Evolutionary conservation across 495 filamentous ascomycete genomes (phyloP).

Genomic region (Podospora pseudopauciseta): DNA sequence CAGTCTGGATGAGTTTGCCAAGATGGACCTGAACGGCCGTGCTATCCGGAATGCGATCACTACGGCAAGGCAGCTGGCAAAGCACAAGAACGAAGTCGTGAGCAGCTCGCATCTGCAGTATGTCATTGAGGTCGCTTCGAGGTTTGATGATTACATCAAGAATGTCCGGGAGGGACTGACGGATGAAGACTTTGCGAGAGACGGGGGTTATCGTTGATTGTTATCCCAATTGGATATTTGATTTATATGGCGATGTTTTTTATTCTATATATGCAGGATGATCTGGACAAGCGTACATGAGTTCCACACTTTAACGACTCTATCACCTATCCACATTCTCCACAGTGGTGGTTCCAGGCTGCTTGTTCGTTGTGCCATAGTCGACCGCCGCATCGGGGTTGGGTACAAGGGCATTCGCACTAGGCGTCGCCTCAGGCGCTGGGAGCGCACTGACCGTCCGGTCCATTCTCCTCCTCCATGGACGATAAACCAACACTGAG

Average conservation of each 20-base stretch:
- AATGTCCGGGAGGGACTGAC: not conserved
- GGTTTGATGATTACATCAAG: not conserved
- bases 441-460: conserved; percentile 7
- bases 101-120: conserved; percentile 12
- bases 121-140: not conserved
- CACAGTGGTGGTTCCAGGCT: not conserved
- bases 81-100: conserved; percentile 12
- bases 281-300: too few relatives aligned
- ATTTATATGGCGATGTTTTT: too few relatives aligned
- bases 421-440: not conserved
- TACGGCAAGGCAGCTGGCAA: conserved; percentile 16
- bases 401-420: not conserved
- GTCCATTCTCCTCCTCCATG: conserved; percentile 61
- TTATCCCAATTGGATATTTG: too few relatives aligned
- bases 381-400: not conserved
- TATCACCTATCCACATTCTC: not conserved
- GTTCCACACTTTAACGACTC: not conserved
- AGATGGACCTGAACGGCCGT: conserved; percentile 20
- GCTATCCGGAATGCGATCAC: conserved; percentile 25
- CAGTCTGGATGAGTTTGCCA: conserved; percentile 16
- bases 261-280: too few relatives aligned
- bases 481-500: conserved; percentile 69
- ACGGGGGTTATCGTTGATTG: not conserved
- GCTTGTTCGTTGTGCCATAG: not conserved
- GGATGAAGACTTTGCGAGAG: not conserved